Evolutionary conservation across 1,284 basidiomycete genomes (phyloP).

Genomic region (Rhodotorula sp.): DNA sequence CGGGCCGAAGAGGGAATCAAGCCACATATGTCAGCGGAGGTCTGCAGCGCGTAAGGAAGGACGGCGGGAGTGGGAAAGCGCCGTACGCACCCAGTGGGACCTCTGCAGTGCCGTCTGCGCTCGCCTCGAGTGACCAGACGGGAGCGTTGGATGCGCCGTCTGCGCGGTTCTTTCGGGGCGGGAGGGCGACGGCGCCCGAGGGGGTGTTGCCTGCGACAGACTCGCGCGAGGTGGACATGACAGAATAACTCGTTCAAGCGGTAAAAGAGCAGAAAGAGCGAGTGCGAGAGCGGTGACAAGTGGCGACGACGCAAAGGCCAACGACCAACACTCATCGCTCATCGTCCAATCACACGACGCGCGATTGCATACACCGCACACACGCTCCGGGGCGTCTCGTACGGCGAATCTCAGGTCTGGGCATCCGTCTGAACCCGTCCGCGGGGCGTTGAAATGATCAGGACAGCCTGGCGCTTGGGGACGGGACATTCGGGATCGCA

Average conservation of each 20-base stretch:
- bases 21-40: neutral
- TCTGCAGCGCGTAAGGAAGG: fast-evolving
- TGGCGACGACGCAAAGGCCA: neutral
- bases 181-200: constrained; percentile 26
- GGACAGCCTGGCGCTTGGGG: too few species aligned
- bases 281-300: neutral
- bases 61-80: neutral
- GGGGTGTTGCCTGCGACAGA: constrained; percentile 27
- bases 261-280: neutral
- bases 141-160: constrained; percentile 18
- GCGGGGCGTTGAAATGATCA: too few species aligned
- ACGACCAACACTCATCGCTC: too few species aligned
- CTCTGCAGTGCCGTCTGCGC: constrained; percentile 5
- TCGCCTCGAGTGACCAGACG: constrained; percentile 33
- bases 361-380: too few species aligned
- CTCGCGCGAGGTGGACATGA: constrained; percentile 2
- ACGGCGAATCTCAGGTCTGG: too few species aligned
- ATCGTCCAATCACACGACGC: too few species aligned
- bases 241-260: neutral
- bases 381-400: too few species aligned
- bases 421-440: too few species aligned
- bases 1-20: too few species aligned
- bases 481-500: too few species aligned
- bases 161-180: neutral
- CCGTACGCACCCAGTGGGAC: constrained; percentile 36